These are phyloP conservation scores for Penicillium palitans DNA, from an alignment of 2,329 filamentous ascomycete species.

Conservation along the genomic window DNA sequence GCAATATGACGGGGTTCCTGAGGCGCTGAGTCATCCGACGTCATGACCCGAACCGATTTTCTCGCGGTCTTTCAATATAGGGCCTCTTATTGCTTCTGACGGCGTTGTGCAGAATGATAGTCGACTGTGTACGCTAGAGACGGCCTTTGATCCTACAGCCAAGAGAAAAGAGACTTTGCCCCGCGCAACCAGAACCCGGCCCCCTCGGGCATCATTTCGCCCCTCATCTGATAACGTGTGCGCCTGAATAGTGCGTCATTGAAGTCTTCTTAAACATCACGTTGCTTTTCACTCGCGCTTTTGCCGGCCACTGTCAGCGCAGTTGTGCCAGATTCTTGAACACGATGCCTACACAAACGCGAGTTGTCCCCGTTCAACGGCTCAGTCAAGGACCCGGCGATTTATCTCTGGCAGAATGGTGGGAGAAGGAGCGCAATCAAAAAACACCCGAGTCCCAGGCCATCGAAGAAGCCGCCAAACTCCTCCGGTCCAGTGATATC, in stretches of 20 bases:
- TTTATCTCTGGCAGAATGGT: constrained; percentile 41
- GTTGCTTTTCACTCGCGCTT: constrained; percentile 30
- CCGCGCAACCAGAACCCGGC: constrained; percentile 8
- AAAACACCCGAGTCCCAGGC: constrained; percentile 50
- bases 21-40: constrained; percentile 28
- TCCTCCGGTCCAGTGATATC: constrained; percentile 64
- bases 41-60: constrained; percentile 20
- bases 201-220: constrained; percentile 10
- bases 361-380: constrained; percentile 41
- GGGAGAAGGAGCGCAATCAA: constrained; percentile 37
- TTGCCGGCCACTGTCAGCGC: constrained; percentile 34
- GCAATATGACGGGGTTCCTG: not conserved
- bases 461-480: constrained; percentile 65
- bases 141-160: not conserved
- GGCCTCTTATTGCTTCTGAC: constrained; percentile 6
- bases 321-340: constrained; percentile 28
- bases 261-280: constrained; percentile 23
- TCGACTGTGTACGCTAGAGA: constrained; percentile 12
- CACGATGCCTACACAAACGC: constrained; percentile 31
- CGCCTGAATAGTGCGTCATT: constrained; percentile 23
- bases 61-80: constrained; percentile 14
- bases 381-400: constrained; percentile 38
- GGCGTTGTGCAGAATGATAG: constrained; percentile 16
- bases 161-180: not conserved
- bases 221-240: constrained; percentile 21